A percentile compares a stretch with the other conserved stretches of the same genome.
These are phyloP conservation scores for Astragalus membranaceus DNA, from an alignment of 306 rosid species.

Conservation along the genomic window DNA sequence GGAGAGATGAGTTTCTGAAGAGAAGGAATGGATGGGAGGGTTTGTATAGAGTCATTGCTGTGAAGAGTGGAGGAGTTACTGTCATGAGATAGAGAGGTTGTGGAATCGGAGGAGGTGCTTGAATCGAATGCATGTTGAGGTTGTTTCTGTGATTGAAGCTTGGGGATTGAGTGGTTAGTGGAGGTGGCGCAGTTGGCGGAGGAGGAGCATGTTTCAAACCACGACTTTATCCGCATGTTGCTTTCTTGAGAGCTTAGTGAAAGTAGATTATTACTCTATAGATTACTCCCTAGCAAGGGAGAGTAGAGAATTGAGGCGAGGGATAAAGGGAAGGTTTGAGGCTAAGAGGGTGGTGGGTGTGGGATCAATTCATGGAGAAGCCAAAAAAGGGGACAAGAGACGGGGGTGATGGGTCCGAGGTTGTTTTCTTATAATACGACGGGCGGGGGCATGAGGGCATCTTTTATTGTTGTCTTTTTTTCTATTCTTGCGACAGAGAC, in stretches of 20 bases:
- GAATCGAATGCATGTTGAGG: constrained; percentile 19
- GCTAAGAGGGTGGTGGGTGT: not conserved
- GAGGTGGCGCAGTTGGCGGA: constrained; percentile 20
- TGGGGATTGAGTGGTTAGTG: constrained; percentile 6
- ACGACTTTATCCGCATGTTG: constrained; percentile 30
- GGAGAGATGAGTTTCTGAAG: constrained; percentile 54
- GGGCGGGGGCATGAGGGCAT: constrained; percentile 4
- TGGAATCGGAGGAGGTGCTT: constrained; percentile 22
- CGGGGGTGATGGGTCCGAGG: constrained; percentile 18
- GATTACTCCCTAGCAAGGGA: too few species aligned
- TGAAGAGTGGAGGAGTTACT: constrained; percentile 38
- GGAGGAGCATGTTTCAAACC: constrained; percentile 33
- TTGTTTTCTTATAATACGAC: not conserved
- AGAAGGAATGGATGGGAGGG: constrained; percentile 73
- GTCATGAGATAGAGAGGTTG: constrained; percentile 10
- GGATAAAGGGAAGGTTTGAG: not conserved
- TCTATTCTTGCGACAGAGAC: not conserved
- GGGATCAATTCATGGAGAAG: too few species aligned
- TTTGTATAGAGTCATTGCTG: constrained; percentile 56
- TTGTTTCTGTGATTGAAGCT: not conserved
- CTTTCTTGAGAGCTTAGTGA: not conserved
- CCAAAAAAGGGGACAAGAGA: not conserved
- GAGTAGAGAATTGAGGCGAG: not conserved
- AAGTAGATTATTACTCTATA: not conserved
- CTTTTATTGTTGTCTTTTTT: not conserved